Conservation (phyloP, 176 grass and related monocot genomes). For the Aegilops tauschii region DNA sequence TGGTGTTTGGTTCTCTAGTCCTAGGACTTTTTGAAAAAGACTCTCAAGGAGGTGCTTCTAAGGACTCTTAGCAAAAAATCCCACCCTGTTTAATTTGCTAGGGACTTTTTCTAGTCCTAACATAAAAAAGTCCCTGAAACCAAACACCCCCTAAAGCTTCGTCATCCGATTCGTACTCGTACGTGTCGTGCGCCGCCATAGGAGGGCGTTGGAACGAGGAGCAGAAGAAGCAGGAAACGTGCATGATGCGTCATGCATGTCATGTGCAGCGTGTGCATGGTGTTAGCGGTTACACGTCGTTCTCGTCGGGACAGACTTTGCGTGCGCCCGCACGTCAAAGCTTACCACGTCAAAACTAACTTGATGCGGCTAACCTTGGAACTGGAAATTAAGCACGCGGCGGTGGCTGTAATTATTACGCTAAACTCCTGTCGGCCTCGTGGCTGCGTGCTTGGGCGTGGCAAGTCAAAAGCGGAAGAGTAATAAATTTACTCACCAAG, state of each 20-base stretch:
- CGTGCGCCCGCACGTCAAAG: not conserved
- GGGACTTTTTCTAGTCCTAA: too few species aligned
- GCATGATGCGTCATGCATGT: not conserved
- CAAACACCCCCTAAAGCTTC: not conserved
- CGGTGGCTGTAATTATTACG: not conserved
- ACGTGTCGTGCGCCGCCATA: not conserved
- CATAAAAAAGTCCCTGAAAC: too few species aligned
- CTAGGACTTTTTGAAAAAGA: too few species aligned
- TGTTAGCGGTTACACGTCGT: conserved; percentile 36
- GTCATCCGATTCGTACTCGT: not conserved
- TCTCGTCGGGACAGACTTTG: conserved; percentile 10
- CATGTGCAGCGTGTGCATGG: not conserved
- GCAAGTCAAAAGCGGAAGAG: not conserved
- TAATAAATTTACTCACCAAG: too few species aligned
- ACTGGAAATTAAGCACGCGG: not conserved
- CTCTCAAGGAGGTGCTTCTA: too few species aligned
- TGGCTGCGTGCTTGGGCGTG: not conserved
- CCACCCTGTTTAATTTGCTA: too few species aligned
- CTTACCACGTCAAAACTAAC: conserved; percentile 28
- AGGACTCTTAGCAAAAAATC: too few species aligned
- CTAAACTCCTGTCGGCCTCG: not conserved
- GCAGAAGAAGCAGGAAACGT: conserved; percentile 17
- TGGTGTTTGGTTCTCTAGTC: too few species aligned
- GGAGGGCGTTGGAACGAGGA: not conserved
- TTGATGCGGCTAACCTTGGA: conserved; percentile 3